Conservation (phyloP, 768 basidiomycete genomes). For the Mycena pura region DNA sequence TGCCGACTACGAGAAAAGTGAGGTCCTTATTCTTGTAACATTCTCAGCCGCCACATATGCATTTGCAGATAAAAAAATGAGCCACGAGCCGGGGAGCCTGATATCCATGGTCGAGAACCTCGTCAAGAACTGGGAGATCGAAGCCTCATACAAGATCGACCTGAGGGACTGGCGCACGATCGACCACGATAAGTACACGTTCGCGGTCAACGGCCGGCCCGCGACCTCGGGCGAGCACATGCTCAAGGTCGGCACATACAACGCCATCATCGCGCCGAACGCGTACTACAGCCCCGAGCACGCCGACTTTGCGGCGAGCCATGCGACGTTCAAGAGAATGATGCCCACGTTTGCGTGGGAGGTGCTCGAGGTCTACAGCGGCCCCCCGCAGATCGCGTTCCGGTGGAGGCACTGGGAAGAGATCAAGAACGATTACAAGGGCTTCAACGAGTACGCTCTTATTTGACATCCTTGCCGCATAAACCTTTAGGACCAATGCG, state of each 20-base stretch:
- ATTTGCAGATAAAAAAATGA: slow-evolving; percentile 24
- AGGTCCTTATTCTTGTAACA: too few species aligned
- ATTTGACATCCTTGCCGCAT: too few species aligned
- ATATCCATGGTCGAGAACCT: slow-evolving; percentile 29
- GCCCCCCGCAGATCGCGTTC: slow-evolving; percentile 26
- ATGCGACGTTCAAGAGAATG: slow-evolving; percentile 27
- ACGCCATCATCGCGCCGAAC: slow-evolving; percentile 24
- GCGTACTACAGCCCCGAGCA: slow-evolving; percentile 26
- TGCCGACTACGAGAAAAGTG: slow-evolving; percentile 20
- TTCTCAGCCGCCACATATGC: neutral
- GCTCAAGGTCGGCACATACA: slow-evolving; percentile 26
- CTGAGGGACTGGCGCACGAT: slow-evolving; percentile 27
- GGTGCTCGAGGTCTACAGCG: slow-evolving; percentile 29
- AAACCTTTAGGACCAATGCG: too few species aligned
- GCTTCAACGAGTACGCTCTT: slow-evolving; percentile 23
- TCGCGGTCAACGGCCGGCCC: slow-evolving; percentile 25
- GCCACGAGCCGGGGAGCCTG: slow-evolving; percentile 21
- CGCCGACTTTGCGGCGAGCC: slow-evolving; percentile 24
- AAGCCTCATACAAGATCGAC: slow-evolving; percentile 25
- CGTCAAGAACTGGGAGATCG: slow-evolving; percentile 30
- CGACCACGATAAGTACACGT: slow-evolving; percentile 22
- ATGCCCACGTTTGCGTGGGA: slow-evolving; percentile 30
- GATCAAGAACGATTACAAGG: slow-evolving; percentile 23
- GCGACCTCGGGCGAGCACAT: slow-evolving; percentile 19
- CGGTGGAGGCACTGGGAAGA: slow-evolving; percentile 27